Conservation (phyloP, 495 filamentous ascomycete genomes). For the Penicillium longicatenatum region DNA sequence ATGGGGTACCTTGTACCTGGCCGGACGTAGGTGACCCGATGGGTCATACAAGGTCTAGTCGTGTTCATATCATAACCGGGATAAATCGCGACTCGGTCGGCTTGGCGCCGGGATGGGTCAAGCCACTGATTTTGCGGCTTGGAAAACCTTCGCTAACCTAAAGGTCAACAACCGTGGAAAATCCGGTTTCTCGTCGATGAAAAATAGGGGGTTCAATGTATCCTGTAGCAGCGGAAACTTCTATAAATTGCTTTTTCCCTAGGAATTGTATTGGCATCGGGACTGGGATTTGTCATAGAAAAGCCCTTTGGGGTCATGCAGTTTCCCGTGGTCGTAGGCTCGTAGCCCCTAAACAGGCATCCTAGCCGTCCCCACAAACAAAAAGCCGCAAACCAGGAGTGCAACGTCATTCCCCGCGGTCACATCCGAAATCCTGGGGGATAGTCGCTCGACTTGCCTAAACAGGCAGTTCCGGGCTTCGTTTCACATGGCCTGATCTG, state of each 20-base stretch:
- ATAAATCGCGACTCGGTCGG: background rate
- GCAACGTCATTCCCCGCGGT: slow-evolving; percentile 14
- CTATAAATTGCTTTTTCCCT: too few species aligned
- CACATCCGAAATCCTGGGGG: slow-evolving; percentile 25
- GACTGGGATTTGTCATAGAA: too few species aligned
- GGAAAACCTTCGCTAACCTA: background rate
- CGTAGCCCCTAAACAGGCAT: background rate
- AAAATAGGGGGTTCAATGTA: too few species aligned
- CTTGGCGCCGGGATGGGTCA: background rate
- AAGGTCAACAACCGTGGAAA: background rate
- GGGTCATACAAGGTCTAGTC: background rate
- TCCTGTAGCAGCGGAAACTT: too few species aligned
- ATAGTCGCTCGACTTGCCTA: slow-evolving; percentile 16
- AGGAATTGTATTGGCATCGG: too few species aligned
- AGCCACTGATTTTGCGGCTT: background rate
- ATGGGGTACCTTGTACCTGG: too few species aligned
- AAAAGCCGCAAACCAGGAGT: background rate
- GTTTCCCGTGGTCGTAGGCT: background rate
- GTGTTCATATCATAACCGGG: background rate
- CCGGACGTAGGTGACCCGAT: background rate
- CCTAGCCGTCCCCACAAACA: background rate
- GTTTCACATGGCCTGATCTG: background rate
- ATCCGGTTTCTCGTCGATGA: too few species aligned
- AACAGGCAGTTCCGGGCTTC: slow-evolving; percentile 28
- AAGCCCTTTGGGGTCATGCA: too few species aligned